Percentiles rank a stretch among this genome's conserved stretches.
phyloP scores from a whole-genome alignment of 2,329 filamentous ascomycete species.

The Byssothecium circinans region DNA sequence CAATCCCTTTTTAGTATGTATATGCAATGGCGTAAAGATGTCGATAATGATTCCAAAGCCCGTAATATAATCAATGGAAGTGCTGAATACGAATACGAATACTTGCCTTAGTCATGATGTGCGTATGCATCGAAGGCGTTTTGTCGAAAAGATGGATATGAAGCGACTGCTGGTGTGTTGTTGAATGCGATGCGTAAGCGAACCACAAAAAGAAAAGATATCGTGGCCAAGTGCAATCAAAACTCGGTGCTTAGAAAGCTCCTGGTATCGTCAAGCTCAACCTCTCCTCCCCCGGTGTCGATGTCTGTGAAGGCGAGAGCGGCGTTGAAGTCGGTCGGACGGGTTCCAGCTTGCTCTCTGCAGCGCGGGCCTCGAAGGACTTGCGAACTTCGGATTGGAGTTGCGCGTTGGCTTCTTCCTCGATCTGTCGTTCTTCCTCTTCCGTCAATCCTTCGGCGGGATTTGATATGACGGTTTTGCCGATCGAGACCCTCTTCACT shows the following conservation, averaged over 20 bases:
- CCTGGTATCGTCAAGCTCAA: conserved; percentile 41
- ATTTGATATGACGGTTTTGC: conserved; percentile 38
- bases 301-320: conserved; percentile 12
- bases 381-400: conserved; percentile 36
- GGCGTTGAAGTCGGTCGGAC: conserved; percentile 32
- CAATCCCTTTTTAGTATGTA: conserved; percentile 12
- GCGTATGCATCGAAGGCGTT: too few species aligned
- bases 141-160: conserved; percentile 10
- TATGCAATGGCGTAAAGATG: conserved; percentile 7
- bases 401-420: conserved; percentile 39
- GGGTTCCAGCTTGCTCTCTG: conserved; percentile 18
- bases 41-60: not conserved
- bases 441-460: conserved; percentile 15
- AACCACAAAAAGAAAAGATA: too few species aligned
- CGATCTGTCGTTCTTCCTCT: conserved; percentile 39
- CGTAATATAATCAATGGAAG: conserved; percentile 1
- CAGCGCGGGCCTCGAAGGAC: conserved; percentile 19
- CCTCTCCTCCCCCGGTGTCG: conserved; percentile 36
- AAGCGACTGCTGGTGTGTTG: conserved; percentile 5
- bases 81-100: conserved; percentile 7
- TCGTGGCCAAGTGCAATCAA: not conserved
- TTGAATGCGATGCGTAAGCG: too few species aligned
- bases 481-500: conserved; percentile 42
- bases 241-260: conserved; percentile 20
- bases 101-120: not conserved